Conservation (phyloP, 164 flowering plant genomes). For the Vitis labrusca region DNA sequence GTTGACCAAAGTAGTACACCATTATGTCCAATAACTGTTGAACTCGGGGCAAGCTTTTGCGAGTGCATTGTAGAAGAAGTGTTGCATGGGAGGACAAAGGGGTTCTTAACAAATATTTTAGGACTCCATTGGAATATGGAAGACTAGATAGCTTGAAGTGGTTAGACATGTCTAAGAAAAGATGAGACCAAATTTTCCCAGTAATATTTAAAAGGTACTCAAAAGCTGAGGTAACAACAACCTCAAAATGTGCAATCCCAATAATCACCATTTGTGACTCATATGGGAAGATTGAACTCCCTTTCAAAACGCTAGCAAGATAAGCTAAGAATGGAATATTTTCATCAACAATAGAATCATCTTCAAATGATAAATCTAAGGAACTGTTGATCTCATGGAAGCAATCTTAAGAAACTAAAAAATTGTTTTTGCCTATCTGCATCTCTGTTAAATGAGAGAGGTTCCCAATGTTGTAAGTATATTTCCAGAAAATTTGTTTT, state of each 20-base stretch:
- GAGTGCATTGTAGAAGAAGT: constrained; percentile 15
- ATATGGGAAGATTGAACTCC: constrained; percentile 65
- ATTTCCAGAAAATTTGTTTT: constrained; percentile 43
- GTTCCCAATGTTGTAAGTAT: constrained; percentile 63
- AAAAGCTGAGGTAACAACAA: constrained; percentile 90
- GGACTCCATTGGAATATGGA: constrained; percentile 88
- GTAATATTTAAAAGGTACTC: constrained; percentile 76
- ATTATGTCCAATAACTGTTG: no score
- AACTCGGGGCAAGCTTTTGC: no score
- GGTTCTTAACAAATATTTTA: constrained; percentile 77
- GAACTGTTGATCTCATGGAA: constrained; percentile 87
- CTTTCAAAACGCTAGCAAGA: constrained; percentile 75
- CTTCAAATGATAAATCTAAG: constrained; percentile 84
- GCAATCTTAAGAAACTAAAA: constrained; percentile 90
- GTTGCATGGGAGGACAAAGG: constrained; percentile 87
- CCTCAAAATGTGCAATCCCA: constrained; percentile 90
- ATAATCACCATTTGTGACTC: constrained; percentile 91
- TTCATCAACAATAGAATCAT: constrained; percentile 97
- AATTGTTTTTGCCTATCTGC: constrained; percentile 84
- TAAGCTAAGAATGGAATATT: constrained; percentile 95
- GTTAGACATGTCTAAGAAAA: constrained; percentile 93
- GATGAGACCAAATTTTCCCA: constrained; percentile 73
- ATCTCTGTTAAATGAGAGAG: constrained; percentile 69
- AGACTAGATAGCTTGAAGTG: constrained; percentile 93
- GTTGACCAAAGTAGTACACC: not conserved